These are phyloP conservation scores for Wickerhamiella hasegawae DNA, from an alignment of 805 yeast species.

Conservation along the genomic window DNA sequence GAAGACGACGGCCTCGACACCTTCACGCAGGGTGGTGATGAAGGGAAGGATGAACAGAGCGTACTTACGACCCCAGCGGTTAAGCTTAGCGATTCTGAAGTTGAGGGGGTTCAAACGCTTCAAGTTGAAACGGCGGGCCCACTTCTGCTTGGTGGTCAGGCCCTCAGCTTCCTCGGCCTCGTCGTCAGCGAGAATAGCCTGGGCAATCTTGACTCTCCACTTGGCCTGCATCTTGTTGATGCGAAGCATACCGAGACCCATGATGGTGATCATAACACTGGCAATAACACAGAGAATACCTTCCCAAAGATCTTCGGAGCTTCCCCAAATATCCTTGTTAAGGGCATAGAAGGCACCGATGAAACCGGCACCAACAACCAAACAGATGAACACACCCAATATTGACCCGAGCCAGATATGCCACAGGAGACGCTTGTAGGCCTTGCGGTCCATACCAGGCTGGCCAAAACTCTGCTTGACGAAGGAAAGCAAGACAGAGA, in stretches of 20 bases:
- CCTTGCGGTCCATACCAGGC: constrained; percentile 18
- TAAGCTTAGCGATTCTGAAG: constrained; percentile 12
- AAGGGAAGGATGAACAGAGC: constrained; percentile 82
- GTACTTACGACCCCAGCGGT: constrained; percentile 45
- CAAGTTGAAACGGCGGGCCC: constrained; percentile 3
- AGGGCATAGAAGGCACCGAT: constrained; percentile 83
- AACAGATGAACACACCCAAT: constrained; percentile 61
- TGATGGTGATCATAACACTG: constrained; percentile 67
- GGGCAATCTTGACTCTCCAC: constrained; percentile 92
- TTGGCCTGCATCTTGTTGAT: constrained; percentile 91
- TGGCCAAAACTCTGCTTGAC: constrained; percentile 73
- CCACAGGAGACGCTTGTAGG: constrained; percentile 45
- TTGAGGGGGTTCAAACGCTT: constrained; percentile 13
- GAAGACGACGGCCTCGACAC: constrained; percentile 89
- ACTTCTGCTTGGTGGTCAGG: constrained; percentile 1
- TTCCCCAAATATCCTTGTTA: constrained; percentile 69
- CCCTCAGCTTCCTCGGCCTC: constrained; percentile 11
- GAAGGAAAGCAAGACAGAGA: constrained; percentile 83
- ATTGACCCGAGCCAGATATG: constrained; percentile 83
- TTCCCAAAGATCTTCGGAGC: constrained; percentile 91
- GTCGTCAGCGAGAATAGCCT: constrained; percentile 44
- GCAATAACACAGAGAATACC: constrained; percentile 89
- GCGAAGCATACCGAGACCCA: constrained; percentile 96
- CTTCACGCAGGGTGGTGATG: constrained; percentile 87
- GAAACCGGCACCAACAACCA: constrained; percentile 78